Evolutionary conservation across 2,329 filamentous ascomycete genomes (phyloP).

Genomic region (Aspergillus pseudoterreus): DNA sequence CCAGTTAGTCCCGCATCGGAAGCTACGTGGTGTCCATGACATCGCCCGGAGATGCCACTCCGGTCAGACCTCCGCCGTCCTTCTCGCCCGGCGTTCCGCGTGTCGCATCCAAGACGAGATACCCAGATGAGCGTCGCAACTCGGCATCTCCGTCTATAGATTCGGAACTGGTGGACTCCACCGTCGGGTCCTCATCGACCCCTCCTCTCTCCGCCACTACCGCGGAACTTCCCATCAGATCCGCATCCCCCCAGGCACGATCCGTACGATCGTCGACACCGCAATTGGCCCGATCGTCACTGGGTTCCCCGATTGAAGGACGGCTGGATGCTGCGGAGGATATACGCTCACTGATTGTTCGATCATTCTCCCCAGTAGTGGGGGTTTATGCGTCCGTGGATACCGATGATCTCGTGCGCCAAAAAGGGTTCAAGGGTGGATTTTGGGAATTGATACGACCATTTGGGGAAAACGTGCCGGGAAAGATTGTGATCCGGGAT

Average conservation of each 20-base stretch:
- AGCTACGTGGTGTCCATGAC: conserved; percentile 57
- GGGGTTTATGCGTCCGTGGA: conserved; percentile 83
- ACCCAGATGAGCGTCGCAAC: conserved; percentile 46
- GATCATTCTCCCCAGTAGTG: conserved; percentile 84
- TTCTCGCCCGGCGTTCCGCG: conserved; percentile 64
- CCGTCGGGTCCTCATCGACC: conserved; percentile 56
- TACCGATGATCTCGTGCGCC: conserved; percentile 71
- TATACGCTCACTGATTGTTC: conserved; percentile 65
- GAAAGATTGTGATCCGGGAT: conserved; percentile 86
- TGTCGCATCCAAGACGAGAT: conserved; percentile 58
- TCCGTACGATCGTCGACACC: conserved; percentile 55
- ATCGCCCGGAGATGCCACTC: conserved; percentile 61
- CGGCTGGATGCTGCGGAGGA: conserved; percentile 53
- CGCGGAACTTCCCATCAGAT: conserved; percentile 64
- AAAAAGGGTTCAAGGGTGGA: conserved; percentile 80
- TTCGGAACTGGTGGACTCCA: conserved; percentile 48
- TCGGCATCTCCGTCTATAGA: conserved; percentile 44
- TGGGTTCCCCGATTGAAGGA: conserved; percentile 49
- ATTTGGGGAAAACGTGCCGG: conserved; percentile 82
- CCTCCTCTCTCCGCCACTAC: conserved; percentile 54
- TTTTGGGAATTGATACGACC: conserved; percentile 83
- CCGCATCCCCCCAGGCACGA: conserved; percentile 63
- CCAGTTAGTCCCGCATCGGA: conserved; percentile 18
- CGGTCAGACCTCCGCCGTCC: conserved; percentile 65
- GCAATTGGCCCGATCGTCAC: conserved; percentile 45